phyloP scores from a whole-genome alignment of 139 green algal species.

The Mychonastes homosphaera region DNA sequence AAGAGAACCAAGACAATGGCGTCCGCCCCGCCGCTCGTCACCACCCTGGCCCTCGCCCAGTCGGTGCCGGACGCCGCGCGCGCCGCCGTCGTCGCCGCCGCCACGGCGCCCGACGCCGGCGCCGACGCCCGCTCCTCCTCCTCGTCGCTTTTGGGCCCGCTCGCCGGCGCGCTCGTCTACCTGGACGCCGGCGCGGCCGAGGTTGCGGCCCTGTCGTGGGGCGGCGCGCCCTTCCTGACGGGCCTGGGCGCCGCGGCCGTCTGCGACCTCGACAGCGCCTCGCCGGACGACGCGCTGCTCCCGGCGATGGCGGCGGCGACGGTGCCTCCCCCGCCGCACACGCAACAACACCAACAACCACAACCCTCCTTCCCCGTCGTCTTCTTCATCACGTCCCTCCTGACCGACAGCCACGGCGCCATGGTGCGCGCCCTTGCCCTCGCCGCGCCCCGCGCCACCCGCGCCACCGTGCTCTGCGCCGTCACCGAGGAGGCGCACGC shows the following conservation, averaged over 20 bases:
- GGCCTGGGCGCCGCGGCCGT: constrained; percentile 33
- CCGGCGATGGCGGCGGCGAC: constrained; percentile 1
- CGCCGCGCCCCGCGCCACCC: background rate
- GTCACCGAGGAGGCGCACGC: constrained; percentile 41
- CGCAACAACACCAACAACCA: too few relatives aligned
- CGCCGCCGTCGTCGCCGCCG: too few relatives aligned
- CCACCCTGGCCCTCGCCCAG: too few relatives aligned
- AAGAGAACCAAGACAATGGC: too few relatives aligned
- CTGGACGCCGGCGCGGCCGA: constrained; percentile 34
- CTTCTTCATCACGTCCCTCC: constrained; percentile 28
- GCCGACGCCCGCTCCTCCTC: too few relatives aligned
- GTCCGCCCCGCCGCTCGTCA: too few relatives aligned
- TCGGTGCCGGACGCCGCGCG: too few relatives aligned
- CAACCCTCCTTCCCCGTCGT: too few relatives aligned
- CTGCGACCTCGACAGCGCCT: constrained; percentile 24
- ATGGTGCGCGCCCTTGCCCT: constrained; percentile 29
- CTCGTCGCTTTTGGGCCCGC: too few relatives aligned
- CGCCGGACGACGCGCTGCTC: constrained; percentile 29
- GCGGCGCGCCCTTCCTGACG: constrained; percentile 3
- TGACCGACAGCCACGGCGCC: constrained; percentile 24
- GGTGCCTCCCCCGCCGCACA: background rate
- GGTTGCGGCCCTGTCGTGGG: constrained; percentile 14
- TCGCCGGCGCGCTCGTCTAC: constrained; percentile 26
- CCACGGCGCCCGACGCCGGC: too few relatives aligned
- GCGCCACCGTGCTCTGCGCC: constrained; percentile 23